Percentiles rank a stretch among this genome's conserved stretches.
Conservation (phyloP, 2,329 filamentous ascomycete species). For the Pezicula radicicola region DNA sequence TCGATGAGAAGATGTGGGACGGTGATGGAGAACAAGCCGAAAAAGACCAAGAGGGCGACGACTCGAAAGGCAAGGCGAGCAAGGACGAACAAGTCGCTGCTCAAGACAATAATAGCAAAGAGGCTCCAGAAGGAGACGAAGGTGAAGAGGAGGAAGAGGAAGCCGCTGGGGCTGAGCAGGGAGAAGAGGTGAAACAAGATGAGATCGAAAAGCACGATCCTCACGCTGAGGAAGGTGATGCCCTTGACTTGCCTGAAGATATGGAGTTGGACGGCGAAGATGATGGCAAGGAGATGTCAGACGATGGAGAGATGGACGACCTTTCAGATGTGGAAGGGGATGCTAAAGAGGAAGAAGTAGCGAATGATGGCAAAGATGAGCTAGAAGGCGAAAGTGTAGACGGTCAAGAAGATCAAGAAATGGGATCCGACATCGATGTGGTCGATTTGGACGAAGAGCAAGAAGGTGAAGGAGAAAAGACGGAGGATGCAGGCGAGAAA, state of each 20-base stretch:
- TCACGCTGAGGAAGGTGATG: constrained; percentile 63
- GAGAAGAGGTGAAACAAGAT: constrained; percentile 50
- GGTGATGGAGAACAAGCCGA: constrained; percentile 75
- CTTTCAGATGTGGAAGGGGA: constrained; percentile 45
- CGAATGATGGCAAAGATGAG: constrained; percentile 41
- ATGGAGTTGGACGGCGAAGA: constrained; percentile 65
- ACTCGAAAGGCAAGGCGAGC: constrained; percentile 66
- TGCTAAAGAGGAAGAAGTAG: constrained; percentile 32
- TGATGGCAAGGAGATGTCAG: constrained; percentile 41
- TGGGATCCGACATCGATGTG: constrained; percentile 28
- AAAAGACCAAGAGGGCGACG: constrained; percentile 75
- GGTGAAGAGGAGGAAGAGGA: constrained; percentile 46
- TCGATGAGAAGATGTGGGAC: constrained; percentile 99
- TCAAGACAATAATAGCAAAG: constrained; percentile 50
- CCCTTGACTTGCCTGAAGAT: constrained; percentile 68
- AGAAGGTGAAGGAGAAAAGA: constrained; percentile 34
- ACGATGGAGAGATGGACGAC: constrained; percentile 46
- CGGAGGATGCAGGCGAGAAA: constrained; percentile 49
- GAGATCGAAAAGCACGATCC: constrained; percentile 64
- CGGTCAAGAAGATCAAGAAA: constrained; percentile 37
- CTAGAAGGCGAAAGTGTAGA: constrained; percentile 33
- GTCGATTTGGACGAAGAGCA: constrained; percentile 28
- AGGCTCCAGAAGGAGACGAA: constrained; percentile 47
- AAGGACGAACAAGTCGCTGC: constrained; percentile 48
- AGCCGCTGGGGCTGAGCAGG: constrained; percentile 57